Evolutionary conservation across 2,329 filamentous ascomycete genomes (phyloP).

Genomic region (Cercospora beticola): DNA sequence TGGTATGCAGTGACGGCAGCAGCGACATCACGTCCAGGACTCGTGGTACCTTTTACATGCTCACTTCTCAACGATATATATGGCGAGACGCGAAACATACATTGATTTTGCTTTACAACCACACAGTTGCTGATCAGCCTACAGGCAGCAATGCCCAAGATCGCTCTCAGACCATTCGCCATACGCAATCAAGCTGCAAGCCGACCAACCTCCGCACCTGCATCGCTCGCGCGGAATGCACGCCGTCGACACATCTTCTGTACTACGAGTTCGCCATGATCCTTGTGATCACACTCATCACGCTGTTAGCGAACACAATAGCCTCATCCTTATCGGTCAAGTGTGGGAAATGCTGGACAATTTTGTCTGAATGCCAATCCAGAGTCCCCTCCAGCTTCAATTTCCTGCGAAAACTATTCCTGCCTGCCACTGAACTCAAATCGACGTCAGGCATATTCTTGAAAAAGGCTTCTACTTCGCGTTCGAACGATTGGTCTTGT

Average conservation of each 20-base stretch:
- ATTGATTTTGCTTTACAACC: too few species aligned
- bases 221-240: neutral
- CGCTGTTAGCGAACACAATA: neutral
- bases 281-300: neutral
- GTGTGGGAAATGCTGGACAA: conserved; percentile 6
- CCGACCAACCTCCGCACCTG: neutral
- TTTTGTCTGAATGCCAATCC: conserved; percentile 7
- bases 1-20: neutral
- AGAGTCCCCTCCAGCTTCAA: neutral
- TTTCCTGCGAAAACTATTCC: neutral
- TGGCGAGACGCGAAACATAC: too few species aligned
- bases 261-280: neutral
- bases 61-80: too few species aligned
- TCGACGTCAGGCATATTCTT: neutral
- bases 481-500: neutral
- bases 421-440: neutral
- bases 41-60: too few species aligned
- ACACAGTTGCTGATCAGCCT: too few species aligned
- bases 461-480: neutral
- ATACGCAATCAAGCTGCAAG: neutral
- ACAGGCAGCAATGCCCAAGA: too few species aligned
- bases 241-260: conserved; percentile 1
- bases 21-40: neutral
- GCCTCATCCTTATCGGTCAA: neutral
- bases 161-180: too few species aligned